These are phyloP conservation scores for Vinca major DNA, from an alignment of 305 asterid genomes.

Conservation along the genomic window DNA sequence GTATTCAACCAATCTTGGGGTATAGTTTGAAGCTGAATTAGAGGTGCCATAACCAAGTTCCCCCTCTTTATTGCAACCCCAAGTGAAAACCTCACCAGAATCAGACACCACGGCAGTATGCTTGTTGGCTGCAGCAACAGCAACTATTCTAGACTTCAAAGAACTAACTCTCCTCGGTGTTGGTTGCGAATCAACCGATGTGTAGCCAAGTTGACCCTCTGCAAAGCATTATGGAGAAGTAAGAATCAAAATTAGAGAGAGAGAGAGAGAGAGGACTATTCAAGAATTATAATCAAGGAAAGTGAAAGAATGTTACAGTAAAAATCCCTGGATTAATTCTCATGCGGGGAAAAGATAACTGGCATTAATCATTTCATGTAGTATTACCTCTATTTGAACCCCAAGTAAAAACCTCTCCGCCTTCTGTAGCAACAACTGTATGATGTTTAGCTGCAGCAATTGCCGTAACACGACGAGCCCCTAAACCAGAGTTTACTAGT, in stretches of 20 bases:
- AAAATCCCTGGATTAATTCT: not conserved
- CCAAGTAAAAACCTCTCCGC: slow-evolving; percentile 98
- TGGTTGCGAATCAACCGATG: slow-evolving; percentile 94
- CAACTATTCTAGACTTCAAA: slow-evolving; percentile 64
- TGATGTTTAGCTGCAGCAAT: slow-evolving; percentile 99
- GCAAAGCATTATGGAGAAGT: slow-evolving; percentile 16
- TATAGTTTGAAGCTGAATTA: slow-evolving; percentile 86
- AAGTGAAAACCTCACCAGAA: slow-evolving; percentile 83
- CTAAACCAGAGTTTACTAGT: slow-evolving; percentile 81
- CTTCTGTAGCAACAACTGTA: slow-evolving; percentile 82
- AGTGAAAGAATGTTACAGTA: not conserved
- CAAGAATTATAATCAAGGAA: not conserved
- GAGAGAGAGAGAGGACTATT: not conserved
- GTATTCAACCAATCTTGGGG: slow-evolving; percentile 88
- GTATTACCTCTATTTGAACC: slow-evolving; percentile 93
- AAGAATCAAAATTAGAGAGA: not conserved
- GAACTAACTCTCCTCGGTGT: slow-evolving; percentile 93
- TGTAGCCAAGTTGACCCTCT: slow-evolving; percentile 99
- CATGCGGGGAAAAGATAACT: not conserved
- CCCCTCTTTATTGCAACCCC: slow-evolving; percentile 99
- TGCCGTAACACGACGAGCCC: slow-evolving; percentile 77
- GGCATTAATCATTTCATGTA: not conserved
- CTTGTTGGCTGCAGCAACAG: slow-evolving; percentile 96
- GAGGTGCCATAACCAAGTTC: slow-evolving; percentile 99
- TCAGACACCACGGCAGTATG: slow-evolving; percentile 91